Percentiles rank a stretch among this genome's conserved stretches.
These are phyloP conservation scores for Penicillium thymicola DNA, from an alignment of 2,329 filamentous ascomycete species.

Conservation along the genomic window DNA sequence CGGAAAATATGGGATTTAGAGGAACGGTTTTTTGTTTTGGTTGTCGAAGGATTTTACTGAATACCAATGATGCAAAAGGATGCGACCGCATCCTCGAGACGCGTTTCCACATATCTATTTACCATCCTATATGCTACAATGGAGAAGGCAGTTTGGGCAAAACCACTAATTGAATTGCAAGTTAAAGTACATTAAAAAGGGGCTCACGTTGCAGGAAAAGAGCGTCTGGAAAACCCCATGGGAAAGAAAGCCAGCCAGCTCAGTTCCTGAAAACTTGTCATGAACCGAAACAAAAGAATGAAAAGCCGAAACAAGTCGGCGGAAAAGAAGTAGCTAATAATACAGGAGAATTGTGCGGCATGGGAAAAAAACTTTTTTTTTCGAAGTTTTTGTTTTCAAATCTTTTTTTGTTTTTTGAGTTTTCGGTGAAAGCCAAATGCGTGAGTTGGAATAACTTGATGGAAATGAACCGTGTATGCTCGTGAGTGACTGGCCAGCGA, in stretches of 20 bases:
- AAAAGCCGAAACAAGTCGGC: not conserved
- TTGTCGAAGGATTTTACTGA: not conserved
- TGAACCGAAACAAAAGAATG: not conserved
- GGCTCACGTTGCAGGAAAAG: not conserved
- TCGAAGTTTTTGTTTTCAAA: not conserved
- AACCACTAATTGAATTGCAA: not conserved
- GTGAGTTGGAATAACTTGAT: not conserved
- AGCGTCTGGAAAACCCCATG: not conserved
- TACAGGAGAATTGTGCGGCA: not conserved
- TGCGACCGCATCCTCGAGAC: not conserved
- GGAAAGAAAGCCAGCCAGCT: not conserved
- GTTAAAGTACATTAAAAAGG: not conserved
- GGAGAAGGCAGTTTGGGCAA: not conserved
- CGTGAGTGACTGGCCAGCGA: not conserved
- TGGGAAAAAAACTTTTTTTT: not conserved
- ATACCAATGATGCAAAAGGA: not conserved
- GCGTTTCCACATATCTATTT: no score
- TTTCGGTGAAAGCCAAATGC: accelerated
- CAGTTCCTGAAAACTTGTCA: not conserved
- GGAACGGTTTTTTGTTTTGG: not conserved
- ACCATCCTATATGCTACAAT: not conserved
- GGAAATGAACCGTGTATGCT: not conserved
- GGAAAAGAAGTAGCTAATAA: not conserved
- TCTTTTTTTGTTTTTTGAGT: not conserved
- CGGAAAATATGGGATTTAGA: not conserved